A percentile compares a stretch with the other conserved stretches of the same genome.
phyloP scores from a whole-genome alignment of 169 alveolate species.

The Plasmodium ovale region DNA sequence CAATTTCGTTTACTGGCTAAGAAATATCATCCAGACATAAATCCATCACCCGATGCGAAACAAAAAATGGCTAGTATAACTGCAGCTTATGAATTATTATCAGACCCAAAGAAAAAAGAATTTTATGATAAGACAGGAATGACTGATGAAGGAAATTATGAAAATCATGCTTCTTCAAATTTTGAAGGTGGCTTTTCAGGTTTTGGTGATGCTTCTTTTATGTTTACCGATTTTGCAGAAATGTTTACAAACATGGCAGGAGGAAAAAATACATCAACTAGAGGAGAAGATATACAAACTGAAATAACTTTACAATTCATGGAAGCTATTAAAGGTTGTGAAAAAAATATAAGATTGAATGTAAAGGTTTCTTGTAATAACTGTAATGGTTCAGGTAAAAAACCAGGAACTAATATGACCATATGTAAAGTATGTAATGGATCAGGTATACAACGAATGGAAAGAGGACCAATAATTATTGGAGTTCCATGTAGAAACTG shows the following conservation, averaged over 20 bases:
- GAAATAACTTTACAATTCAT: conserved; percentile 86
- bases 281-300: conserved; percentile 88
- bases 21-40: conserved; percentile 95
- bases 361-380: conserved; percentile 87
- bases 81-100: conserved; percentile 95
- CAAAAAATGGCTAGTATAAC: conserved; percentile 94
- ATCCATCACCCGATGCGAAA: conserved; percentile 94
- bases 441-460: conserved; percentile 89
- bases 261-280: conserved; percentile 78
- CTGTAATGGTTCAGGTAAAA: conserved; percentile 88
- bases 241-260: conserved; percentile 88
- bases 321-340: conserved; percentile 91
- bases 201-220: conserved; percentile 87
- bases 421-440: conserved; percentile 90
- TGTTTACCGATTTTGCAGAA: conserved; percentile 90
- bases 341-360: conserved; percentile 83
- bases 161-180: conserved; percentile 75
- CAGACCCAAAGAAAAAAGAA: conserved; percentile 92
- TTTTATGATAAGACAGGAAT: conserved; percentile 93
- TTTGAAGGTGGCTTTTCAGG: conserved; percentile 83
- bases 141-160: conserved; percentile 86
- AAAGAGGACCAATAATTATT: conserved; percentile 89
- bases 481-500: conserved; percentile 91
- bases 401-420: conserved; percentile 81
- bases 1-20: conserved; percentile 93